Conservation (phyloP, 768 basidiomycete species). For the Amanita thiersii region DNA sequence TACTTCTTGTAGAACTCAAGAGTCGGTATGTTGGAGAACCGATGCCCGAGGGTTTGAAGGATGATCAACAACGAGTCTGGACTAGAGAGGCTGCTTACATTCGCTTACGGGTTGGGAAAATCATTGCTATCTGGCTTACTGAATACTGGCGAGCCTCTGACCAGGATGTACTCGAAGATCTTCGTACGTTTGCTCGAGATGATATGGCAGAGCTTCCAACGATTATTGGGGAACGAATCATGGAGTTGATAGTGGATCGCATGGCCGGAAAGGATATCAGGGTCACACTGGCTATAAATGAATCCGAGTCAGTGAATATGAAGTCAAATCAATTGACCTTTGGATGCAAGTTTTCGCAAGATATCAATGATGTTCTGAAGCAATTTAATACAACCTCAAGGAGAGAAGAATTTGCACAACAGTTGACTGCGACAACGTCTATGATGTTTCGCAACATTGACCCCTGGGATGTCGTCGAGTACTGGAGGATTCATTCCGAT, state of each 20-base stretch:
- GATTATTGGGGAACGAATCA: constrained; percentile 13
- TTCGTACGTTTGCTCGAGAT: constrained; percentile 18
- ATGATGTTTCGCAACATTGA: constrained; percentile 29
- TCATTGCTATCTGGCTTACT: constrained; percentile 66
- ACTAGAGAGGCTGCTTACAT: constrained; percentile 36
- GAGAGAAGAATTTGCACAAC: constrained; percentile 34
- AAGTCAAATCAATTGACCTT: constrained; percentile 16
- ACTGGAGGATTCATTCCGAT: constrained; percentile 20
- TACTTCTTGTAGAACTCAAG: constrained; percentile 31
- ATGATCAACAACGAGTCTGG: constrained; percentile 26
- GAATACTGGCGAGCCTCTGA: constrained; percentile 58
- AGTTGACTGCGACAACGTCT: constrained; percentile 32
- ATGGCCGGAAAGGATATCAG: constrained; percentile 7
- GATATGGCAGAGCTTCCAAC: constrained; percentile 21
- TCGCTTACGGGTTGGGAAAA: constrained; percentile 50
- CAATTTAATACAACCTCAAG: constrained; percentile 27
- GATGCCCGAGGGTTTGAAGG: constrained; percentile 17
- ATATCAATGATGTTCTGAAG: constrained; percentile 17
- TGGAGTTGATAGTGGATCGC: constrained; percentile 9
- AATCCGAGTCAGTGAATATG: constrained; percentile 9
- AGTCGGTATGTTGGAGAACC: constrained; percentile 39
- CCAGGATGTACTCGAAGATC: constrained; percentile 23
- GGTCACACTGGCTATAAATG: neutral
- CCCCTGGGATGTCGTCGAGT: constrained; percentile 32
- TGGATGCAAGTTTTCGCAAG: constrained; percentile 16